A percentile compares a stretch with the other conserved stretches of the same genome.
Conservation (phyloP, 208 protist genomes). For the Leishmania mexicana region DNA sequence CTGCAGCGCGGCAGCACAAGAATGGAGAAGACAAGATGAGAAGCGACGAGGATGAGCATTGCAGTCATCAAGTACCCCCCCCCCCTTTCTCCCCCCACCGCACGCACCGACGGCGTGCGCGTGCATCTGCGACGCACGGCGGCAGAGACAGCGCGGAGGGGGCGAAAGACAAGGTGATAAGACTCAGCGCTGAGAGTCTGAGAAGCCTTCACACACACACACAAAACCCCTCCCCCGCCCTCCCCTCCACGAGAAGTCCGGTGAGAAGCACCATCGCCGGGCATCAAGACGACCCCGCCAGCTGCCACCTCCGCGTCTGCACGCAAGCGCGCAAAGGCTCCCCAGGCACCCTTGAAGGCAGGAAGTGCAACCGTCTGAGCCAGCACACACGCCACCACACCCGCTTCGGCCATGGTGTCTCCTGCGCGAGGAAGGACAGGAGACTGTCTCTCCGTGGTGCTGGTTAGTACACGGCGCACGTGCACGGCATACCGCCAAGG, state of each 20-base stretch:
- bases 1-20: not conserved
- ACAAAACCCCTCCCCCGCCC: not conserved
- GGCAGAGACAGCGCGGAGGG: not conserved
- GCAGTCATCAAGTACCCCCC: not conserved
- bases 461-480: not conserved
- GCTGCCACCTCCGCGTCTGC: too few relatives aligned
- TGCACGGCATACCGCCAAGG: not conserved
- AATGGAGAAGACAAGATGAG: not conserved
- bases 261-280: not conserved
- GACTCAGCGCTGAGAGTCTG: not conserved
- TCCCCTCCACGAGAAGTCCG: not conserved
- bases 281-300: not conserved
- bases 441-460: not conserved
- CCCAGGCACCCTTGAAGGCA: not conserved
- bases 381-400: not conserved
- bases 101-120: not conserved
- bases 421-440: not conserved
- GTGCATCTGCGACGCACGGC: not conserved
- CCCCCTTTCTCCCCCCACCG: not conserved
- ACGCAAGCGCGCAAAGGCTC: not conserved
- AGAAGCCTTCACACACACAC: too few relatives aligned
- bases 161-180: not conserved
- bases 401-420: not conserved
- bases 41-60: not conserved
- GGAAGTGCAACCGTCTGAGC: too few relatives aligned